phyloP scores from a whole-genome alignment of 495 filamentous ascomycete genomes.

The Podospora tetraspora region DNA sequence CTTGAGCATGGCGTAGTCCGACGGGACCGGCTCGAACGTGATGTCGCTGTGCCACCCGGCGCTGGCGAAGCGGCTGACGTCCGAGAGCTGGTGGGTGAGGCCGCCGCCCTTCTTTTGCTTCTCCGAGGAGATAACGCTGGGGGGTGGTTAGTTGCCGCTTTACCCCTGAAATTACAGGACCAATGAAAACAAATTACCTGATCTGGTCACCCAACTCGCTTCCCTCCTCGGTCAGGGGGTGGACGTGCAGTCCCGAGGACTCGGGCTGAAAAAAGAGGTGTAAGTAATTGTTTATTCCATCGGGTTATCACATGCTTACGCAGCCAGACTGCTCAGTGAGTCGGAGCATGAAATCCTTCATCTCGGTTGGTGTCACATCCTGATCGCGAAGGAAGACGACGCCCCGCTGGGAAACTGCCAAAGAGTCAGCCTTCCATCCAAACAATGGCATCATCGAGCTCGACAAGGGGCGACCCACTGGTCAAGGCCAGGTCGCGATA shows the following conservation, averaged over 20 bases:
- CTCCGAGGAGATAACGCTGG: conserved; percentile 40
- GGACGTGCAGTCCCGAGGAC: conserved; percentile 21
- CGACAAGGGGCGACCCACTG: neutral
- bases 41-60: conserved; percentile 44
- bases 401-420: conserved; percentile 61
- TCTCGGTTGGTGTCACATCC: conserved; percentile 43
- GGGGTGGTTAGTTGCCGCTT: neutral
- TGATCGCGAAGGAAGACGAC: conserved; percentile 72
- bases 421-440: neutral
- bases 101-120: conserved; percentile 43
- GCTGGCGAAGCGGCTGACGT: conserved; percentile 44
- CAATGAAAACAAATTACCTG: neutral
- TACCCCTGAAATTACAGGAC: neutral
- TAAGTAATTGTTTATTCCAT: neutral
- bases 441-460: neutral
- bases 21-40: conserved; percentile 73
- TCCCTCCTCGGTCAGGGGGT: conserved; percentile 23
- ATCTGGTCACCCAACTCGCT: conserved; percentile 39
- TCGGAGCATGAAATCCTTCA: conserved; percentile 25
- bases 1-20: conserved; percentile 68
- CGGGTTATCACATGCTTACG: conserved; percentile 42
- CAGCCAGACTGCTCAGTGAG: conserved; percentile 49
- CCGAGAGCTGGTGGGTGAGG: conserved; percentile 23
- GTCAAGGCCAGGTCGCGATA: conserved; percentile 20
- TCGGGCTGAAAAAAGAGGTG: conserved; percentile 7